Evolutionary conservation across 2,329 filamentous ascomycete genomes (phyloP), one percentile per base, ranked within the genome.

Genomic region (Penicillium decumbens): DNA sequence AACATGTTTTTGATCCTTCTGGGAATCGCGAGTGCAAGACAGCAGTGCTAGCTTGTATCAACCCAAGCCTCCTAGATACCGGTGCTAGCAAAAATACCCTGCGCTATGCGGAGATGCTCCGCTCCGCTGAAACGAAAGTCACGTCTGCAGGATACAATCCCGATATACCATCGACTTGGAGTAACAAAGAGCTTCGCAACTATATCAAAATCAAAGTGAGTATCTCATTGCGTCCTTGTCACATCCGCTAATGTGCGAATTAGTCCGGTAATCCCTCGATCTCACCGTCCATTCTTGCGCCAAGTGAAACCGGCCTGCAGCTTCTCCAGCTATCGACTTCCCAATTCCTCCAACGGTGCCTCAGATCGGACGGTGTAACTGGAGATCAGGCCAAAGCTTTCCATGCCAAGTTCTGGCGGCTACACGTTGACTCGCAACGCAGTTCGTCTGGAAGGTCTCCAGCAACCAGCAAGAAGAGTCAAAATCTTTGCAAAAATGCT

Each of bases 1-100:
- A 78, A 54, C 75, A 77, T 42, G 68, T 77, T 9, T 77, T 78
- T 54, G 75, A 79, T 53, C 74, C 75, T 0, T 51, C 65, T 0
- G 62, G 67, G 10, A 57, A 57, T n/a, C 65, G 69, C 0, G 58
- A 55, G 10, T 75, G 71, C 63, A 73, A 67, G 59, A 78, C 73
- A 2, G 68, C 74, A 0, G 71, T 78, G 1, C 60, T 78, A 10
- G 75, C 75, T 3, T 78, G 75, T 48, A 68, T 77, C 5, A 78
- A 76, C 43, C 76, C 75, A 0, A 74, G 72, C 50, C 63, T 77
- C 15, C 61, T 67, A 1, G 76, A 78, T 47, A 64, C 72, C 0
- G 67, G 63, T 1, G 65, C 75, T 0, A 76, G 66, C 56, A 77
- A 73, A 54, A 80, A 79, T 54, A 77, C 76, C 0, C 59, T 78